Percentiles rank a stretch among this genome's conserved stretches.
Conservation (phyloP, 176 grass and related monocot species). For the Tillandsia fasciculata region DNA sequence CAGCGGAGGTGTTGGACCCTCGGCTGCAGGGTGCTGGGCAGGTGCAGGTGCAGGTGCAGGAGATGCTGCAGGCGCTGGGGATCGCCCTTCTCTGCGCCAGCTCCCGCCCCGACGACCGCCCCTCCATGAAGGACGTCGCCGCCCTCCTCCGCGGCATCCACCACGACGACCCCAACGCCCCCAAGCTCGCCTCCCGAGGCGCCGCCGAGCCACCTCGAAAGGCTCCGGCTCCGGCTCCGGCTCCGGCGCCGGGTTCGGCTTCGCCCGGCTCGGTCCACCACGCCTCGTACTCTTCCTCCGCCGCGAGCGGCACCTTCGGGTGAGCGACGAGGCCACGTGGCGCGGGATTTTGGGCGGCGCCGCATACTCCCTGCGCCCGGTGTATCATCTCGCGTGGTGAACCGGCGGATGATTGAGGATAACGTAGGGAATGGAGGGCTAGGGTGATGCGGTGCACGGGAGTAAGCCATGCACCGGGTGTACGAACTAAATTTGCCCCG, state of each 20-base stretch:
- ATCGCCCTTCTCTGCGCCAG: slow-evolving; percentile 79
- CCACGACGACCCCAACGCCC: slow-evolving; percentile 30
- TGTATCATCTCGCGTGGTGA: too few species aligned
- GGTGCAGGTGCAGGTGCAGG: slow-evolving; percentile 44
- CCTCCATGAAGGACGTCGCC: slow-evolving; percentile 80
- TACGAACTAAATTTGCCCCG: too few species aligned
- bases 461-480: too few species aligned
- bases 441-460: too few species aligned
- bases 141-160: slow-evolving; percentile 72
- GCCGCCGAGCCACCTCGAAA: not conserved
- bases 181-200: not conserved
- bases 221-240: not conserved
- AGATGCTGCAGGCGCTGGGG: slow-evolving; percentile 86
- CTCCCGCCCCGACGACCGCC: slow-evolving; percentile 42
- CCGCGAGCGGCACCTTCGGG: not conserved
- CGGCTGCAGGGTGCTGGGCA: slow-evolving; percentile 34
- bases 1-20: slow-evolving; percentile 39
- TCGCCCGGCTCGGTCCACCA: not conserved
- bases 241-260: not conserved
- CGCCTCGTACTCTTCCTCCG: not conserved
- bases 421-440: too few species aligned
- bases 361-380: too few species aligned
- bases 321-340: not conserved
- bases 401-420: too few species aligned
- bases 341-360: not conserved